Evolutionary conservation across 2,329 filamentous ascomycete species (phyloP).

Genomic region (Neofusicoccum ribis): DNA sequence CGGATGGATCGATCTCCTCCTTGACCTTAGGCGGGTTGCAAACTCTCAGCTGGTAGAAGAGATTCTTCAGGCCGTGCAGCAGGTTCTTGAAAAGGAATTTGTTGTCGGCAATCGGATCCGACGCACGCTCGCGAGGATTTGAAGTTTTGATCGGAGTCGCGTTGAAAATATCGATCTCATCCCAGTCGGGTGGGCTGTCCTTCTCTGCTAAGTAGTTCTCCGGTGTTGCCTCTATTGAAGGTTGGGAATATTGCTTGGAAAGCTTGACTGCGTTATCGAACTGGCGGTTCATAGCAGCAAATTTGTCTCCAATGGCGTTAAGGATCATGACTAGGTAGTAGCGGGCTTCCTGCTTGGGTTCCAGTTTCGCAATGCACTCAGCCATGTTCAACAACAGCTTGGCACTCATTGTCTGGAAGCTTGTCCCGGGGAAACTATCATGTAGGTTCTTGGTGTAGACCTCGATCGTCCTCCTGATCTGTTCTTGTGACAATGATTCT

Average conservation of each 20-base stretch:
- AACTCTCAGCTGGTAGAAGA: constrained; percentile 89
- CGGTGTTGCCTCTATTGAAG: constrained; percentile 60
- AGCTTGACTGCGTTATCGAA: constrained; percentile 94
- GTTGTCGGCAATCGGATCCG: constrained; percentile 92
- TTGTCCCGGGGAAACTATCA: constrained; percentile 94
- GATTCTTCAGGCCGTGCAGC: constrained; percentile 92
- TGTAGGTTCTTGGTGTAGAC: constrained; percentile 97
- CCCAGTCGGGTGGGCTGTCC: constrained; percentile 84
- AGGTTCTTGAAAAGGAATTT: constrained; percentile 97
- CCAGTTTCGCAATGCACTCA: constrained; percentile 91
- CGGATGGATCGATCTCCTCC: constrained; percentile 68
- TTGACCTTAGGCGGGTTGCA: constrained; percentile 70
- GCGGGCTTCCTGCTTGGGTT: constrained; percentile 89
- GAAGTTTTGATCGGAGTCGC: constrained; percentile 95
- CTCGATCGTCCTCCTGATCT: constrained; percentile 93
- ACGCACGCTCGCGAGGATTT: constrained; percentile 83
- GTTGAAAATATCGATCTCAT: constrained; percentile 95
- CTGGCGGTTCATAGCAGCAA: constrained; percentile 95
- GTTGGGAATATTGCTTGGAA: constrained; percentile 72
- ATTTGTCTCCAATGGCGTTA: constrained; percentile 97
- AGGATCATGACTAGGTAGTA: constrained; percentile 97
- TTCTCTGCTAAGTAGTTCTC: constrained; percentile 86
- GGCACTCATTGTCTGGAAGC: constrained; percentile 99
- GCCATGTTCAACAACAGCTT: constrained; percentile 97
- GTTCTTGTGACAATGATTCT: constrained; percentile 81